phyloP scores from a whole-genome alignment of 179 eudicot species.

The Spinacia oleracea region DNA sequence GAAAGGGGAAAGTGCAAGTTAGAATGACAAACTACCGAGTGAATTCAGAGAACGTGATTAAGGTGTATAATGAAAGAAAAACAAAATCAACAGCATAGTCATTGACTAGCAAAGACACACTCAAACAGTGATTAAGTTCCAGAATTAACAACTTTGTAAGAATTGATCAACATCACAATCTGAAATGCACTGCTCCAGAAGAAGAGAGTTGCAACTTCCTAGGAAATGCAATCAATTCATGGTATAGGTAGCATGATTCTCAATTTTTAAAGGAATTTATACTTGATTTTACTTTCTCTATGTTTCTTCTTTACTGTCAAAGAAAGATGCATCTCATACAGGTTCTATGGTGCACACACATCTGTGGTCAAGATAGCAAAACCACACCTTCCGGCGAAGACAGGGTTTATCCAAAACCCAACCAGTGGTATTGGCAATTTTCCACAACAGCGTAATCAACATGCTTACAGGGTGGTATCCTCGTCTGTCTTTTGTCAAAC shows the following conservation, averaged over 20 bases:
- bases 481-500: background rate
- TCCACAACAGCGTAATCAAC: background rate
- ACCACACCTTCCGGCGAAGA: background rate
- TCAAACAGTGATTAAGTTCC: background rate
- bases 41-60: background rate
- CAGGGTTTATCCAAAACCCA: too few relatives aligned
- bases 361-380: background rate
- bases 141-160: background rate
- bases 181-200: background rate
- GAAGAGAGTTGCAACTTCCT: background rate
- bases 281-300: background rate
- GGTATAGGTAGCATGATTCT: background rate
- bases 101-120: background rate
- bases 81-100: background rate
- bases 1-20: background rate
- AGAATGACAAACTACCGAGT: conserved; percentile 1
- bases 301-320: background rate
- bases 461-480: background rate
- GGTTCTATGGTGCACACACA: background rate
- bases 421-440: too few relatives aligned
- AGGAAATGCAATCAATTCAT: background rate
- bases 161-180: background rate
- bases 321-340: background rate
- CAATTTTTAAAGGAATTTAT: background rate
- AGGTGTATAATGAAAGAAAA: background rate